Conservation (phyloP, 176 grass and related monocot genomes). For the Zea luxurians region DNA sequence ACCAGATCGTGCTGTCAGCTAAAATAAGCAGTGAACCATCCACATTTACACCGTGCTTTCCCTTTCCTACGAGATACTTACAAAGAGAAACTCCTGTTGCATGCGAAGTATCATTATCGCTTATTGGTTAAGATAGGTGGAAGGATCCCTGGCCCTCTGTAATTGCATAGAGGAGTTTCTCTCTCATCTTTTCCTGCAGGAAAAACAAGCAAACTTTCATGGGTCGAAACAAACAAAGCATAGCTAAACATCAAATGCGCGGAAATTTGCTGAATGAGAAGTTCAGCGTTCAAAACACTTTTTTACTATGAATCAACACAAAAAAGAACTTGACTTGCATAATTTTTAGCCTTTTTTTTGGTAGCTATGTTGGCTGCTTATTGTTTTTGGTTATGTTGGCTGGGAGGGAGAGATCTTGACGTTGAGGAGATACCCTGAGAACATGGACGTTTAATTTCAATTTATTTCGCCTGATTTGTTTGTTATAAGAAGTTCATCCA, state of each 20-base stretch:
- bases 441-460: not conserved
- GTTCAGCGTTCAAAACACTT: not conserved
- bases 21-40: conserved; percentile 33
- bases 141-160: conserved; percentile 80
- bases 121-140: conserved; percentile 60
- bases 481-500: not conserved
- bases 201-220: not conserved
- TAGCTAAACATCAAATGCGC: not conserved
- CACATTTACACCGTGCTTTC: conserved; percentile 38
- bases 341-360: not conserved
- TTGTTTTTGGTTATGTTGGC: not conserved
- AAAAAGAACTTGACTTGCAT: not conserved
- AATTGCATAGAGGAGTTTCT: conserved; percentile 67
- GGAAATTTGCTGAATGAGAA: not conserved
- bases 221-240: not conserved
- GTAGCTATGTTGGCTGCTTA: not conserved
- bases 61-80: conserved; percentile 48
- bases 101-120: not conserved
- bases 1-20: conserved; percentile 19
- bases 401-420: not conserved
- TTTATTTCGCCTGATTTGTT: not conserved
- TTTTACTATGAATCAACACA: not conserved
- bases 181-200: conserved; percentile 69
- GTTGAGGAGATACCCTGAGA: not conserved
- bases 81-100: conserved; percentile 26